Evolutionary conservation across 371 early-diverging fungal species (phyloP), one percentile per base, ranked within the genome.

Genomic region (Nematocida major): DNA sequence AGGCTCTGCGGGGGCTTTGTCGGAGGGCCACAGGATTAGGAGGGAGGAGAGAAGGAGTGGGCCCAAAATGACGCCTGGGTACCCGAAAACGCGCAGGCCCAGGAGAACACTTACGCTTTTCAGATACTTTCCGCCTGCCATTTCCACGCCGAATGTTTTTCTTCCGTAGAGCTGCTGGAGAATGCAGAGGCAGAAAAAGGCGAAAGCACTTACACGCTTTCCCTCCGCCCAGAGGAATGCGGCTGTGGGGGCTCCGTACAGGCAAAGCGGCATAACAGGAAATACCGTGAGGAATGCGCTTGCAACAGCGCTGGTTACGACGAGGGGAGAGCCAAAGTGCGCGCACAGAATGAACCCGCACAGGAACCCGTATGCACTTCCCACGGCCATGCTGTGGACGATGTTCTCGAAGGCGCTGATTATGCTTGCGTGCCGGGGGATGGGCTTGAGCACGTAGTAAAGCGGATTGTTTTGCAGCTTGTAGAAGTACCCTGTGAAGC

Each of bases 61-160:
- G 39, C 76, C 76, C n/a, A 73, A 9, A 3, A 73, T 20, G 47
- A 34, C 48, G 5, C 76, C 76, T 22, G 65, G n/a, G 20, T 40
- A 20, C 9, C 76, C 76, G 65, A 73, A 73, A n/a, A 54, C 63
- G 13, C 42, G 34, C 49, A 68, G 18, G 1, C 76, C 76, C 9
- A 61, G 28, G 24, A 49, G 49, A 24, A 48, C 47, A 36, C 76
- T 49, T 40, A 51, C 22, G 9, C 34, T 62, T 36, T 38, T 34
- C 30, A 54, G 13, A 38, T 26, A 26, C 40, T 59, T 26, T 13
- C 20, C 38, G 5, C 5, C 7, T 9, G 3, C 15, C 18, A 11
- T 51, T 7, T 13, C 13, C 38, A 39, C 26, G 32, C 4, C 32
- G 24, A 5, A 38, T 34, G 59, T 38, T 53, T 30, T 54, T 28